Base-by-base conservation (phyloP, 1,284 basidiomycete genomes). In the Phellinidium pouzarii region DNA sequence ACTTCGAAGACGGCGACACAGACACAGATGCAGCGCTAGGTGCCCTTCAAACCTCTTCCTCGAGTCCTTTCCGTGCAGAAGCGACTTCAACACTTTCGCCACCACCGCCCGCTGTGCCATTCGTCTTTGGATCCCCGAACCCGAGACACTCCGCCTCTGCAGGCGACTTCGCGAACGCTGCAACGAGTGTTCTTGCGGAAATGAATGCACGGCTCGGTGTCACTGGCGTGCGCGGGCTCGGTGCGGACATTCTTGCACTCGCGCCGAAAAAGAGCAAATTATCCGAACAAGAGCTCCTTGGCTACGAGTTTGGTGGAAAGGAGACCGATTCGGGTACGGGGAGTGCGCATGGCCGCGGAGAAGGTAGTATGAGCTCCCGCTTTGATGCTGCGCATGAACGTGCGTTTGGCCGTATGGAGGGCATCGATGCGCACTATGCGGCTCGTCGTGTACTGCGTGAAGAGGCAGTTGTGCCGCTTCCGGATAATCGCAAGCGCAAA, bases 331-430 rank as follows among this genome's bases (percentile, higher is more conserved):
- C 37, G 14, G 48, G 25, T 1, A 40, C 29, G 19, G 36, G 26
- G 17, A 26, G 20, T 14, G 40, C 37, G 1, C 43, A 14, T 2
- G 31, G 31, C 25, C 8, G 17, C 4, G 36, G 23, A 4, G 48
- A 48, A 26, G 52, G 58, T 58, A 23, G 60, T 69, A 4, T 70
- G 65, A 26, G 64, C 66, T 66, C 65, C 52, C 73, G 77, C 58
- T 90, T 88, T 61, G 74, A 81, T 20, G 75, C 74, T 59, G 63
- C 71, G 31, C 87, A 90, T 60, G 75, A 82, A 52, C 71, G 75
- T 36, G 74, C 77, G 53, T 89, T 89, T 61, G 68, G 68, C 50
- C 82, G 80, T 71, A 90, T 90, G 87, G 82, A 87, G 59, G 81
- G 85, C 2, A 88, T 90, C 59, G 72, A 79, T 20, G 72, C 62